These are phyloP conservation scores for Mariannaea sp. DNA, from an alignment of 2,329 filamentous ascomycete genomes.

Conservation along the genomic window DNA sequence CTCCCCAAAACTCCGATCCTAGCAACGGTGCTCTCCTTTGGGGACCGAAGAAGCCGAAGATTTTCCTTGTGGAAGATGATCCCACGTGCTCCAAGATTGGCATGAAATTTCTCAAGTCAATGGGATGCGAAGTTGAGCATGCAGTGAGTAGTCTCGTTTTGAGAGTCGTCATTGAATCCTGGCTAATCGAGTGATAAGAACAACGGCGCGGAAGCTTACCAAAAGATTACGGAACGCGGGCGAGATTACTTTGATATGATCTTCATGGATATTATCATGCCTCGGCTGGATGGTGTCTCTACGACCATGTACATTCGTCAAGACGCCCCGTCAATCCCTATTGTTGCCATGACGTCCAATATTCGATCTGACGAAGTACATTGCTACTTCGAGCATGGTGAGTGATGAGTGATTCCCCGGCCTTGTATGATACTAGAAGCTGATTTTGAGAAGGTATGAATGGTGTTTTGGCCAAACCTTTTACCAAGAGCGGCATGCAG, in stretches of 20 bases:
- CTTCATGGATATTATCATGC: conserved; percentile 97
- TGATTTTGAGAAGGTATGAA: conserved; percentile 77
- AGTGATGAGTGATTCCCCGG: conserved; percentile 40
- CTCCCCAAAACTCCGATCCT: conserved; percentile 27
- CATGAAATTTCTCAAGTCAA: conserved; percentile 67
- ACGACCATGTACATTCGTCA: conserved; percentile 92
- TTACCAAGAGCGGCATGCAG: conserved; percentile 85
- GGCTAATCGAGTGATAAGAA: conserved; percentile 35
- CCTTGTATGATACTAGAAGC: conserved; percentile 21
- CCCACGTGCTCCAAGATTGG: conserved; percentile 70
- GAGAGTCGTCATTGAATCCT: neutral
- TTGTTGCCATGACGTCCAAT: conserved; percentile 98
- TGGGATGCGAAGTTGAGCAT: conserved; percentile 70
- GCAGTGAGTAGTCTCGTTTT: conserved; percentile 56
- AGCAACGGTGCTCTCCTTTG: conserved; percentile 53
- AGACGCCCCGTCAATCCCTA: conserved; percentile 79
- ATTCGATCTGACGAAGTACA: conserved; percentile 96
- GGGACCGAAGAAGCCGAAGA: conserved; percentile 71
- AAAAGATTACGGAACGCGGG: conserved; percentile 68
- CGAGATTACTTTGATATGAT: conserved; percentile 66
- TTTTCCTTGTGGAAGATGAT: conserved; percentile 88
- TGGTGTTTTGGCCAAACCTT: conserved; percentile 94
- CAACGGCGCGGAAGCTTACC: conserved; percentile 90
- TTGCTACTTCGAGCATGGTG: conserved; percentile 96
- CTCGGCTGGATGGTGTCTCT: conserved; percentile 90